These are phyloP conservation scores for Gyromitra esculenta DNA, from an alignment of 2,329 filamentous ascomycete species.

Conservation along the genomic window DNA sequence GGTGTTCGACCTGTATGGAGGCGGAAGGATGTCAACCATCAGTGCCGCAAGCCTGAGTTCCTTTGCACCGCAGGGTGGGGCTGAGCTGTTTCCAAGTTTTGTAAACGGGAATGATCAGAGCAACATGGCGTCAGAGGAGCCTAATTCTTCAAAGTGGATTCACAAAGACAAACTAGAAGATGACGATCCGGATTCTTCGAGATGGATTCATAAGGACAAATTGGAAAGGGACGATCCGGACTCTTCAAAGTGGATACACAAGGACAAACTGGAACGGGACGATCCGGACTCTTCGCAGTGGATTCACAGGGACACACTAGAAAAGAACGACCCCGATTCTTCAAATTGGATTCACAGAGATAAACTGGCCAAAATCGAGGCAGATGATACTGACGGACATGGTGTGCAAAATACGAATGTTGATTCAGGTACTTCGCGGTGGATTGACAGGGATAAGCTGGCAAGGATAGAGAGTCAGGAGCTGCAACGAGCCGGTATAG, in stretches of 20 bases:
- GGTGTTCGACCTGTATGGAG: conserved; percentile 56
- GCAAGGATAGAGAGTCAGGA: conserved; percentile 80
- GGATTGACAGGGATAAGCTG: conserved; percentile 87
- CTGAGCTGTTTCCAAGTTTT: conserved; percentile 45
- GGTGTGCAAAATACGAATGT: conserved; percentile 47
- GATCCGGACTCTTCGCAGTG: conserved; percentile 78
- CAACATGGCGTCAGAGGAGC: conserved; percentile 52
- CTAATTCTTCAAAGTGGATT: conserved; percentile 58
- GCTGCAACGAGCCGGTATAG: conserved; percentile 80
- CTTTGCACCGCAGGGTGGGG: conserved; percentile 54
- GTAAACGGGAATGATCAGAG: conserved; percentile 52
- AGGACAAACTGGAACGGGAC: conserved; percentile 81
- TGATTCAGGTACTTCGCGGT: conserved; percentile 73
- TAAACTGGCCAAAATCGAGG: conserved; percentile 56
- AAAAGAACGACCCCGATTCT: conserved; percentile 52
- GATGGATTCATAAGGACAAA: conserved; percentile 56
- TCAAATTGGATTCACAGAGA: conserved; percentile 58
- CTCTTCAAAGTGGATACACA: conserved; percentile 82
- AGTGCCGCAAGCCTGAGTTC: conserved; percentile 53
- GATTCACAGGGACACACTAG: conserved; percentile 70
- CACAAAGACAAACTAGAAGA: conserved; percentile 57
- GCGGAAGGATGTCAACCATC: conserved; percentile 55
- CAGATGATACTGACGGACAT: conserved; percentile 51
- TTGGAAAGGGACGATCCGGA: conserved; percentile 61
- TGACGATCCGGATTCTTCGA: conserved; percentile 48